Conservation (phyloP, 1,284 basidiomycete species). For the Testicularia cyperi region DNA sequence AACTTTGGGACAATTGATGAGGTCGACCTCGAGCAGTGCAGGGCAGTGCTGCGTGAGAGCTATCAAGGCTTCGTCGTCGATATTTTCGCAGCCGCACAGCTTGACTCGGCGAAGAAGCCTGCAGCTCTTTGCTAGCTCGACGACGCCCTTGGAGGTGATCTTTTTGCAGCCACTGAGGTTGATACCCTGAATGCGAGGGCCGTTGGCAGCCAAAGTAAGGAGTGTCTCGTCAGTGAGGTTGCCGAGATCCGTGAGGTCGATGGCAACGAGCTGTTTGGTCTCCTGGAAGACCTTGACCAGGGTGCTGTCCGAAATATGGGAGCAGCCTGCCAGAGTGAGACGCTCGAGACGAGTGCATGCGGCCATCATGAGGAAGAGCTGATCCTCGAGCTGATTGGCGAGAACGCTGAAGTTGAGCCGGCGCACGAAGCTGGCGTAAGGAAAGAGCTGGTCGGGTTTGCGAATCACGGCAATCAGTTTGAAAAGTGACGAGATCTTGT, state of each 20-base stretch:
- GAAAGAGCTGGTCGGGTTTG: conserved; percentile 69
- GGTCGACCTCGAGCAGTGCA: conserved; percentile 87
- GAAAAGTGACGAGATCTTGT: conserved; percentile 71
- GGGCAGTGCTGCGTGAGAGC: conserved; percentile 67
- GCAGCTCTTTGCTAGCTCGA: conserved; percentile 75
- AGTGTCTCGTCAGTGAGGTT: conserved; percentile 55
- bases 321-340: conserved; percentile 84
- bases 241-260: conserved; percentile 72
- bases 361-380: conserved; percentile 73
- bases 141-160: conserved; percentile 78
- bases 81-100: conserved; percentile 46
- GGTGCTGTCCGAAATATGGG: conserved; percentile 70
- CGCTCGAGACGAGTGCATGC: conserved; percentile 84
- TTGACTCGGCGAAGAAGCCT: conserved; percentile 70
- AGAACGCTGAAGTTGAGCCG: conserved; percentile 85
- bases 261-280: conserved; percentile 77
- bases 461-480: conserved; percentile 62
- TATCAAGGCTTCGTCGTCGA: conserved; percentile 46
- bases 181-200: conserved; percentile 82
- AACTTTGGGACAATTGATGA: conserved; percentile 78
- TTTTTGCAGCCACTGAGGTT: conserved; percentile 82
- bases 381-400: conserved; percentile 73
- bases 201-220: conserved; percentile 62
- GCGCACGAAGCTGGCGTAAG: conserved; percentile 83
- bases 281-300: conserved; percentile 71